These are phyloP conservation scores for Rhytidiadelphus loreus DNA, from an alignment of 225 moss, liverwort and hornwort species.

Conservation along the genomic window DNA sequence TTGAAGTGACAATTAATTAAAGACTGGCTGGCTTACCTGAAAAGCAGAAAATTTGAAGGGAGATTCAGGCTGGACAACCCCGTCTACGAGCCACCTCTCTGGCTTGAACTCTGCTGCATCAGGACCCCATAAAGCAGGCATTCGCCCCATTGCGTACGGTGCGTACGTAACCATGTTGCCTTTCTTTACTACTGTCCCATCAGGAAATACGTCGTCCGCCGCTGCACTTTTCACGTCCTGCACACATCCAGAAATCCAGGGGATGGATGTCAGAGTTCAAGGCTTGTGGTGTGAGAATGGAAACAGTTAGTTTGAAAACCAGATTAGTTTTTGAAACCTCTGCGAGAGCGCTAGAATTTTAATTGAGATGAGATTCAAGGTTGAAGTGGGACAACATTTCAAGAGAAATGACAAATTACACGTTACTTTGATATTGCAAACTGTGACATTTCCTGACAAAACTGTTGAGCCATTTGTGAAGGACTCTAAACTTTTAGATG, in stretches of 20 bases:
- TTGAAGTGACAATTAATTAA: background rate
- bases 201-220: constrained; percentile 49
- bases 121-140: constrained; percentile 58
- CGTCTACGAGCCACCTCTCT: constrained; percentile 61
- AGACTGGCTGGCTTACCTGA: constrained; percentile 29
- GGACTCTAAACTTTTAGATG: background rate
- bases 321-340: background rate
- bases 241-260: background rate
- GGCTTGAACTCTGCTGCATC: constrained; percentile 60
- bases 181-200: constrained; percentile 42
- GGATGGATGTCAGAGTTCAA: background rate
- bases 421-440: background rate
- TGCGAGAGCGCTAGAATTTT: background rate
- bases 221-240: constrained; percentile 47
- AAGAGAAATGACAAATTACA: background rate
- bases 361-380: background rate
- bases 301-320: too few relatives aligned
- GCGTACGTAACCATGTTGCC: constrained; percentile 30
- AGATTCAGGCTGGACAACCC: constrained; percentile 46
- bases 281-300: background rate
- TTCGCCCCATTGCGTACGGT: constrained; percentile 62
- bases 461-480: background rate
- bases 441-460: background rate
- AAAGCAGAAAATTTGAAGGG: constrained; percentile 75
- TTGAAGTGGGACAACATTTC: background rate